These are phyloP conservation scores for Capsicum pubescens DNA, from an alignment of 257 asterid genomes.

Conservation along the genomic window DNA sequence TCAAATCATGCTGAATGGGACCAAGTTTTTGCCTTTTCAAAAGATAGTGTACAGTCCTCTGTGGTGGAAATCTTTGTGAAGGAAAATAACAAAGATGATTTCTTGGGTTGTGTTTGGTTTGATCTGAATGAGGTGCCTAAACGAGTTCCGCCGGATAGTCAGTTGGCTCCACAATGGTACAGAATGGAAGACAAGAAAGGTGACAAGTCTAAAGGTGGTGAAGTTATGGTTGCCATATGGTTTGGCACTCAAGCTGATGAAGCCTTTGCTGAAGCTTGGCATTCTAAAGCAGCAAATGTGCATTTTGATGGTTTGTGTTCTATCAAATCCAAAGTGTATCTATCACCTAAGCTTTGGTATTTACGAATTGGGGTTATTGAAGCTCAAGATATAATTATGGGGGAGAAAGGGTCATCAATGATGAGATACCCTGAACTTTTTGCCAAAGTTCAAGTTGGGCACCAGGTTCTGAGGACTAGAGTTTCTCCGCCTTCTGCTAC, in stretches of 20 bases:
- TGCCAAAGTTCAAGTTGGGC: constrained; percentile 80
- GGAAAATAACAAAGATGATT: constrained; percentile 68
- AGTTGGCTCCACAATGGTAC: constrained; percentile 86
- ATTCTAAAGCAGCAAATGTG: constrained; percentile 82
- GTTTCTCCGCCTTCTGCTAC: constrained; percentile 51
- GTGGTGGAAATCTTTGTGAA: constrained; percentile 70
- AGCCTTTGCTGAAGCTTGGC: constrained; percentile 92
- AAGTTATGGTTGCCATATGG: constrained; percentile 81
- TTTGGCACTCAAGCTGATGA: constrained; percentile 92
- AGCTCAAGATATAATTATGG: constrained; percentile 74
- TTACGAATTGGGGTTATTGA: constrained; percentile 75
- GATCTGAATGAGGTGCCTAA: constrained; percentile 84
- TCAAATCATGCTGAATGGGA: constrained; percentile 63
- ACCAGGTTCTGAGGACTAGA: constrained; percentile 76
- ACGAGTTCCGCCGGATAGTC: constrained; percentile 80
- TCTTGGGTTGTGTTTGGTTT: constrained; percentile 82
- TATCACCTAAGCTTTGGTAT: constrained; percentile 91
- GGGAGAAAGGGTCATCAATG: constrained; percentile 59
- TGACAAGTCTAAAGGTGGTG: constrained; percentile 65
- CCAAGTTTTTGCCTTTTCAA: constrained; percentile 85
- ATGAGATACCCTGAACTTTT: constrained; percentile 80
- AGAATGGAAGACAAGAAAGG: constrained; percentile 87
- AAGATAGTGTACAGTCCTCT: constrained; percentile 81
- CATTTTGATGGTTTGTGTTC: constrained; percentile 70
- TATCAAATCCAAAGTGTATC: constrained; percentile 77